Conservation (phyloP, 208 protist genomes). For the Strigomonas oncopelti region DNA sequence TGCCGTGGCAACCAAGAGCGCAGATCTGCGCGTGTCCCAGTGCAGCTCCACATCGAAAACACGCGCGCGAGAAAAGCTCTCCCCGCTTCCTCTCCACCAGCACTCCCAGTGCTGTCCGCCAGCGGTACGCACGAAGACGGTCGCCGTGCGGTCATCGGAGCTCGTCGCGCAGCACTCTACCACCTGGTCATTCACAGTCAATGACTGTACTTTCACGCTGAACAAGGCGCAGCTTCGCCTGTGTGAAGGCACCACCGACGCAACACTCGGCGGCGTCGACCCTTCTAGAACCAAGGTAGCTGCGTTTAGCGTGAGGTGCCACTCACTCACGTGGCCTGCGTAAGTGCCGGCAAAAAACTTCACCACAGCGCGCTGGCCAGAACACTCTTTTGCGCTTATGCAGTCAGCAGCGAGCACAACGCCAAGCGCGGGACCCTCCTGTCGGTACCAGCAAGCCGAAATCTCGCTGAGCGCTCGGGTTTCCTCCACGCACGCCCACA, state of each 20-base stretch:
- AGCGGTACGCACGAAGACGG: conserved; percentile 25
- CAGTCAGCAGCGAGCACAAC: conserved; percentile 45
- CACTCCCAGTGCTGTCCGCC: conserved; percentile 22
- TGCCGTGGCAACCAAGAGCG: conserved; percentile 30
- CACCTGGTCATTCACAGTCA: not conserved
- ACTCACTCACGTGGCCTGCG: conserved; percentile 47
- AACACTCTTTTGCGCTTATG: not conserved
- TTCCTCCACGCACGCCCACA: not conserved
- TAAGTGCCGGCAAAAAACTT: conserved; percentile 36
- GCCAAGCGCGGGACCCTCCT: conserved; percentile 27
- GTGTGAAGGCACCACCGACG: conserved; percentile 38
- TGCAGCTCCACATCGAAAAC: conserved; percentile 45
- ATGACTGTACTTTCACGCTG: conserved; percentile 13
- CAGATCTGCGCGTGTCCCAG: not conserved
- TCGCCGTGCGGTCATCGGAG: conserved; percentile 72
- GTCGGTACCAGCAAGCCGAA: not conserved
- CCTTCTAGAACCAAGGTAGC: not conserved
- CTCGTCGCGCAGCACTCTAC: conserved; percentile 48
- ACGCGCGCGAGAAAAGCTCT: conserved; percentile 42
- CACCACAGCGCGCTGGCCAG: not conserved
- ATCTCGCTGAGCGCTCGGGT: not conserved
- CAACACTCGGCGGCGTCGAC: not conserved
- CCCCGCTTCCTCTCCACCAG: conserved; percentile 35
- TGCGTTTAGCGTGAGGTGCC: conserved; percentile 1
- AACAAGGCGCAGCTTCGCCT: conserved; percentile 63